These are phyloP conservation scores for Cutaneotrichosporon cavernicola DNA, from an alignment of 1,284 basidiomycete genomes.

Conservation along the genomic window DNA sequence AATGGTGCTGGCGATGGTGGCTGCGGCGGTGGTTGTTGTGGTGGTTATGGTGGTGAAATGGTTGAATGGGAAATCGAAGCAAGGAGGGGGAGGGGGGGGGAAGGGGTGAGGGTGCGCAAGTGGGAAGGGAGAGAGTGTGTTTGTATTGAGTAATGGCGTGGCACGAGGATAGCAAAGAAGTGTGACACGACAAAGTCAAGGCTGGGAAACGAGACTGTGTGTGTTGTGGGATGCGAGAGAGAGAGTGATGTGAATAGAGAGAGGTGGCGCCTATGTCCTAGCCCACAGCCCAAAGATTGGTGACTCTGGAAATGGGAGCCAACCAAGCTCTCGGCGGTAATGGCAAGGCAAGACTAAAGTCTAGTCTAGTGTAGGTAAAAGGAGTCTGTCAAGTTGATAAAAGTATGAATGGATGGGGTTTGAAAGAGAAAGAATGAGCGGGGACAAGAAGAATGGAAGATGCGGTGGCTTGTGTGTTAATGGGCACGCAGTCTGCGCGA, in stretches of 20 bases:
- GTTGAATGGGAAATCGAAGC: background rate
- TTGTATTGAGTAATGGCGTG: background rate
- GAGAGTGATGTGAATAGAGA: background rate
- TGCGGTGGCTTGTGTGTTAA: background rate
- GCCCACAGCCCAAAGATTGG: background rate
- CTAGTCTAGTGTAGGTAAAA: background rate
- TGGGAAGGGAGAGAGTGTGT: background rate
- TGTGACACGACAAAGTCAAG: background rate
- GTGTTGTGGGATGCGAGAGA: background rate
- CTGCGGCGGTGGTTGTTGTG: background rate
- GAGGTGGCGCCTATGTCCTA: slow-evolving; percentile 1
- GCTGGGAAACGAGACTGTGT: background rate
- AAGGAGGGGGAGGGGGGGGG: background rate
- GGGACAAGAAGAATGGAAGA: background rate
- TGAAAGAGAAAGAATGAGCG: background rate
- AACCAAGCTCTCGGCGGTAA: background rate
- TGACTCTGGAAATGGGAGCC: background rate
- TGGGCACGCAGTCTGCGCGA: background rate
- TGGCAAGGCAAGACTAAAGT: background rate
- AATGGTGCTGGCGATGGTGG: background rate
- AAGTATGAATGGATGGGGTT: background rate
- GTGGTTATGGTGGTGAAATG: background rate
- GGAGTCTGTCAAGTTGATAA: background rate
- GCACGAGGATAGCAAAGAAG: background rate
- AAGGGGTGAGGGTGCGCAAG: background rate